phyloP scores from a whole-genome alignment of 306 rosid species.

The Lathyrus aphaca region DNA sequence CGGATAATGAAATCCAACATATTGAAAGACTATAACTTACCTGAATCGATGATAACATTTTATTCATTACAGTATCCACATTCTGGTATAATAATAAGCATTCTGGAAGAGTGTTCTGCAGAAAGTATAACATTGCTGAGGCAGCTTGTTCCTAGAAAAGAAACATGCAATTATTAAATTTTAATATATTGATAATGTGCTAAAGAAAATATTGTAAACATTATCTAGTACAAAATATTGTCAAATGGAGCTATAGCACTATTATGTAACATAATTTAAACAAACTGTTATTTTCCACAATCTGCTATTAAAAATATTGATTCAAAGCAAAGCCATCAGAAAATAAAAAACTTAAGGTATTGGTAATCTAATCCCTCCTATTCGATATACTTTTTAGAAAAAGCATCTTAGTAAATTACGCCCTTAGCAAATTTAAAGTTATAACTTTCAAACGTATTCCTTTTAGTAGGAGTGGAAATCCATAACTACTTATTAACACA shows the following conservation, averaged over 20 bases:
- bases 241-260: not conserved
- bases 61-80: constrained; percentile 28
- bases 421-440: too few relatives aligned
- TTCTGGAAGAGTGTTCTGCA: constrained; percentile 53
- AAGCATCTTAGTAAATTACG: too few relatives aligned
- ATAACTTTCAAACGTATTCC: too few relatives aligned
- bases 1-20: constrained; percentile 32
- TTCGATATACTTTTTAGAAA: too few relatives aligned
- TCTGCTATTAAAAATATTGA: not conserved
- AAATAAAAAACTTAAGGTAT: too few relatives aligned
- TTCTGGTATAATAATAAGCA: constrained; percentile 31
- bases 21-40: constrained; percentile 27
- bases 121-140: constrained; percentile 47
- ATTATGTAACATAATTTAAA: not conserved
- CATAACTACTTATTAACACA: too few relatives aligned
- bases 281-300: not conserved
- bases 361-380: too few relatives aligned
- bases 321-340: too few relatives aligned
- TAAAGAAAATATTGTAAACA: not conserved
- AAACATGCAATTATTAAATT: constrained; percentile 3
- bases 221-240: not conserved
- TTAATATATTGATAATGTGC: constrained; percentile 11
- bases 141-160: constrained; percentile 48
- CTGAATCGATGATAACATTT: constrained; percentile 42
- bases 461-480: too few relatives aligned